These are phyloP conservation scores for Phytopythium ostracodes DNA, from an alignment of 352 stramenopile species.

Conservation along the genomic window DNA sequence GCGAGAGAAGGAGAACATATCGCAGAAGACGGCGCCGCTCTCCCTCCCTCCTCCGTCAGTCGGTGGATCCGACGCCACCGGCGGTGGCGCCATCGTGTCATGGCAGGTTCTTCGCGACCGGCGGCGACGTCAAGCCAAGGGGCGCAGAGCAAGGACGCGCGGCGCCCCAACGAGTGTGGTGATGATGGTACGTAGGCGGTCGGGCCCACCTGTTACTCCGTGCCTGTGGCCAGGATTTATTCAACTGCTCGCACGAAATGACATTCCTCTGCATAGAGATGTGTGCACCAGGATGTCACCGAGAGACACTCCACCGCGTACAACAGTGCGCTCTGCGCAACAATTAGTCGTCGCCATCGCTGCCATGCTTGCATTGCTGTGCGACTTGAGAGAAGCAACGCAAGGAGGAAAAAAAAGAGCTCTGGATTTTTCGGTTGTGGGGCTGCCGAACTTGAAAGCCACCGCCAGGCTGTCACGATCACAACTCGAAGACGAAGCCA, in stretches of 20 bases:
- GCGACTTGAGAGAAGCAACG: conserved; percentile 4
- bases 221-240: too few relatives aligned
- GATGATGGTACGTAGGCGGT: neutral
- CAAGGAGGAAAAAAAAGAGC: neutral
- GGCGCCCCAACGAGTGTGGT: neutral
- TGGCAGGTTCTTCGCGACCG: neutral
- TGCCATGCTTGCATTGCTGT: neutral
- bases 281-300: neutral
- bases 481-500: neutral
- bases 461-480: conserved; percentile 7
- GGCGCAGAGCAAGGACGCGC: conserved; percentile 4
- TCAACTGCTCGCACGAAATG: neutral
- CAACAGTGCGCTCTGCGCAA: too few relatives aligned
- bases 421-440: neutral
- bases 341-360: neutral
- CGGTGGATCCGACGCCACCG: neutral
- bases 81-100: neutral
- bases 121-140: neutral
- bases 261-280: neutral
- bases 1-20: neutral
- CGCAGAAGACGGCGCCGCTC: neutral
- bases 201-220: too few relatives aligned
- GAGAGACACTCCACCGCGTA: neutral
- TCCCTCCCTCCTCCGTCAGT: neutral
- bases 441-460: neutral